A percentile compares a stretch with the other conserved stretches of the same genome.
These are phyloP conservation scores for Talaromyces sp. DNA, from an alignment of 2,329 filamentous ascomycete genomes.

Conservation along the genomic window DNA sequence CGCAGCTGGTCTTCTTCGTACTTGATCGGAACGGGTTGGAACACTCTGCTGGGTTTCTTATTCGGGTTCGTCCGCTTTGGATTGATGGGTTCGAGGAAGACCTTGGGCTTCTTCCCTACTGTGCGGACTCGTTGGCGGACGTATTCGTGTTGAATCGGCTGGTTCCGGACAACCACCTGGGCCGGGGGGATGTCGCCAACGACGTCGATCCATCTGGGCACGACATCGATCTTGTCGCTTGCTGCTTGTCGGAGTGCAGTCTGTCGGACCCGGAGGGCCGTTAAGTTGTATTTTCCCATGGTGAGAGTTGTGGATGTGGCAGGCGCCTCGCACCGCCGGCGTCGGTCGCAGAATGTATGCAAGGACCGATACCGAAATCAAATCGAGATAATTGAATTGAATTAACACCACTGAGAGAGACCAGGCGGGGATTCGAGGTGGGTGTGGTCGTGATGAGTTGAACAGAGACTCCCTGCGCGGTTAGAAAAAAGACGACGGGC, in stretches of 20 bases:
- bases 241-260: conserved; percentile 35
- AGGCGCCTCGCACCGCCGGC: background rate
- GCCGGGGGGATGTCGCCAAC: conserved; percentile 56
- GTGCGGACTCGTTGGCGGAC: conserved; percentile 35
- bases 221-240: conserved; percentile 27
- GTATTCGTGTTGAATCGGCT: conserved; percentile 43
- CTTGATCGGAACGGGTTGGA: conserved; percentile 68
- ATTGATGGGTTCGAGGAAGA: conserved; percentile 31
- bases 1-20: conserved; percentile 84
- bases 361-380: background rate
- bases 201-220: conserved; percentile 52
- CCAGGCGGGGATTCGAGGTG: background rate
- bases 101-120: conserved; percentile 22
- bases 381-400: background rate
- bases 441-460: background rate
- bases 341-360: background rate
- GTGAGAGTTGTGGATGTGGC: conserved; percentile 8
- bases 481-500: conserved; percentile 33
- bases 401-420: background rate
- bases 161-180: conserved; percentile 55
- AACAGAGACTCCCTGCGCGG: background rate
- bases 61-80: conserved; percentile 46
- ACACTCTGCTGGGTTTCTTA: conserved; percentile 68
- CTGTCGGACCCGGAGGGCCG: conserved; percentile 41
- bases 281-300: conserved; percentile 45